These are phyloP conservation scores for Trichoderma pleuroti DNA, from an alignment of 2,329 filamentous ascomycete species.

Conservation along the genomic window DNA sequence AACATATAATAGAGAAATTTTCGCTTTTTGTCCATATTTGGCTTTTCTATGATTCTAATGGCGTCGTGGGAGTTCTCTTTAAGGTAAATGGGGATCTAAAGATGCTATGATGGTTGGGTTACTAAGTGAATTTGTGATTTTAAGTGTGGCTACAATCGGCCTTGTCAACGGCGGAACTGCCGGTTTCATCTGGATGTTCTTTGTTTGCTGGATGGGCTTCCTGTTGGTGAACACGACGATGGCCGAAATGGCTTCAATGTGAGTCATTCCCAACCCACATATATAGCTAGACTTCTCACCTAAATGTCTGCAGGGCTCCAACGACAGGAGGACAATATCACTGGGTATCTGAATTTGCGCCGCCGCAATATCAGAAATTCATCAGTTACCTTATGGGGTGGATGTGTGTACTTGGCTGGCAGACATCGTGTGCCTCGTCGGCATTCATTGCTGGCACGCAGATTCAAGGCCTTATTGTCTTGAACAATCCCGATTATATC, in stretches of 20 bases:
- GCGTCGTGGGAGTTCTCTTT: constrained; percentile 2
- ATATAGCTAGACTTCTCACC: neutral
- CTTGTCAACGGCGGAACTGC: constrained; percentile 43
- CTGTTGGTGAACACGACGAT: constrained; percentile 40
- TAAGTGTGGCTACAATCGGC: constrained; percentile 18
- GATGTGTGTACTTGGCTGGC: constrained; percentile 46
- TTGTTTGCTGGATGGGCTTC: constrained; percentile 39
- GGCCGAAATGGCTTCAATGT: constrained; percentile 42
- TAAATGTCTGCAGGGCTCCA: constrained; percentile 44
- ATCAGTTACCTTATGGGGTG: constrained; percentile 51
- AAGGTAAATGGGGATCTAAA: neutral
- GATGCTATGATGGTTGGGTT: too few species aligned
- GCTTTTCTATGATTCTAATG: constrained; percentile 5
- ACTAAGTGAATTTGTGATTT: neutral
- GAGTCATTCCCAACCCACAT: neutral
- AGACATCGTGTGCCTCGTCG: constrained; percentile 38
- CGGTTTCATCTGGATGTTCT: constrained; percentile 45
- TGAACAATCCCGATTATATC: constrained; percentile 25
- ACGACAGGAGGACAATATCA: constrained; percentile 57
- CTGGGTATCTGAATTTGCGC: constrained; percentile 54
- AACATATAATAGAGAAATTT: neutral
- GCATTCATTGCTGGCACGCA: constrained; percentile 43
- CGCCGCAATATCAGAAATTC: constrained; percentile 46
- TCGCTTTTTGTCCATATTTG: constrained; percentile 3
- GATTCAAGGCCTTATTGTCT: constrained; percentile 41